A percentile compares a stretch with the other conserved stretches of the same genome.
phyloP scores from a whole-genome alignment of 371 early-diverging fungal species.

The Circinella minor region DNA sequence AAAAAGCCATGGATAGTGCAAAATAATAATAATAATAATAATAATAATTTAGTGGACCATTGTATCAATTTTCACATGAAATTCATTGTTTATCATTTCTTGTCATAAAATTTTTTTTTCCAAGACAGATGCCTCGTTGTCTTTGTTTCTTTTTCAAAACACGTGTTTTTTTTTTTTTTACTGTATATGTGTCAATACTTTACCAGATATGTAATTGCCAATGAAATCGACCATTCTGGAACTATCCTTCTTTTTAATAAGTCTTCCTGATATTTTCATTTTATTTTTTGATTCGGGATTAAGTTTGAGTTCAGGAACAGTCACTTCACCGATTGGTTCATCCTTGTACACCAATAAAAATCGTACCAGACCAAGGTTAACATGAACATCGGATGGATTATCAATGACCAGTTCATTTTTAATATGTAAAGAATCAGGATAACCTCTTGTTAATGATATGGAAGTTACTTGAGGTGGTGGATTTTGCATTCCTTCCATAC shows the following conservation, averaged over 20 bases:
- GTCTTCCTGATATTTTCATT: slow-evolving; percentile 1
- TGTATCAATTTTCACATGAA: not conserved
- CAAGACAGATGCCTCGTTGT: too few relatives aligned
- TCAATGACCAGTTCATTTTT: slow-evolving; percentile 28
- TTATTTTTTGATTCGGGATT: slow-evolving; percentile 23
- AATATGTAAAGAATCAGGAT: slow-evolving; percentile 34
- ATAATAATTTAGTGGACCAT: too few relatives aligned
- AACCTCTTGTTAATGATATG: slow-evolving; percentile 33
- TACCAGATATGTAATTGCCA: slow-evolving; percentile 42
- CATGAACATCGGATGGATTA: slow-evolving; percentile 47
- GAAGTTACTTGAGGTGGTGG: slow-evolving; percentile 43
- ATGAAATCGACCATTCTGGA: slow-evolving; percentile 35
- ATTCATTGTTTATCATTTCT: not conserved
- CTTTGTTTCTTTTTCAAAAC: too few relatives aligned
- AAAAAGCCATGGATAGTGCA: too few relatives aligned
- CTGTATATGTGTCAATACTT: not conserved
- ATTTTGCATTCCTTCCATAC: slow-evolving; percentile 46
- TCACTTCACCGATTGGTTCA: slow-evolving; percentile 39
- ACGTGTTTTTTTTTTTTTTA: not conserved
- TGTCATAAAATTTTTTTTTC: too few relatives aligned
- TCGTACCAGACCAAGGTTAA: slow-evolving; percentile 40
- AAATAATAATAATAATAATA: too few relatives aligned
- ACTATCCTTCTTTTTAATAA: slow-evolving; percentile 15
- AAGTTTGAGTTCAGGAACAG: slow-evolving; percentile 32
- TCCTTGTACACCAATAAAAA: slow-evolving; percentile 32